Conservation (phyloP, 208 protist genomes). For the Acanthamoeba lenticulata region DNA sequence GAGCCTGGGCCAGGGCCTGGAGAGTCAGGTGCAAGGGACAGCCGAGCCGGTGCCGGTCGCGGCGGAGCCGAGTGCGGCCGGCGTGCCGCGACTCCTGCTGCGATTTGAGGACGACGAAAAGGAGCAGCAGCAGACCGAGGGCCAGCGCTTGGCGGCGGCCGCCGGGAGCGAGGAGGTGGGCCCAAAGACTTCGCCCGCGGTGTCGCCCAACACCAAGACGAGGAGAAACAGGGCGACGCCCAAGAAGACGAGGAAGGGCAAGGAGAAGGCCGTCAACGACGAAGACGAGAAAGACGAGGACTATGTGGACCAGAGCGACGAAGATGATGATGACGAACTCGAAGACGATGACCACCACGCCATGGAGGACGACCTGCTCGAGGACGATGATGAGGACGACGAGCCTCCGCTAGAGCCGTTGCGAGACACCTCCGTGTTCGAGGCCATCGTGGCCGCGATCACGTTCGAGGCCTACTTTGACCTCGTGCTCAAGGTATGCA, state of each 20-base stretch:
- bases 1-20: no score
- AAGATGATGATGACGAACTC: not conserved
- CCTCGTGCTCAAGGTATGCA: constrained; percentile 64
- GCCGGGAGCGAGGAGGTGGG: not conserved
- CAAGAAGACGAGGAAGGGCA: not conserved
- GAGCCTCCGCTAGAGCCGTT: not conserved
- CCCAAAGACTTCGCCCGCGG: no score
- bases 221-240: not conserved
- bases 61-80: not conserved
- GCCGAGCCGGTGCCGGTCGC: not conserved
- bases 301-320: not conserved
- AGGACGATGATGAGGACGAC: not conserved
- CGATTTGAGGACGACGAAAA: not conserved
- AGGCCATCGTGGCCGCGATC: constrained; percentile 48
- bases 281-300: not conserved
- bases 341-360: not conserved
- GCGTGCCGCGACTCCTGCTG: not conserved
- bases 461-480: constrained; percentile 2
- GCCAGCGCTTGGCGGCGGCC: not conserved
- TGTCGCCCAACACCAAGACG: no score
- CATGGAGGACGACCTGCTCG: not conserved
- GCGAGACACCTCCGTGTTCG: constrained; percentile 28
- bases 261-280: not conserved
- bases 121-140: not conserved
- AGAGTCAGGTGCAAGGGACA: not conserved